Conservation (phyloP, 352 stramenopile species). For the Pythium guiyangense region DNA sequence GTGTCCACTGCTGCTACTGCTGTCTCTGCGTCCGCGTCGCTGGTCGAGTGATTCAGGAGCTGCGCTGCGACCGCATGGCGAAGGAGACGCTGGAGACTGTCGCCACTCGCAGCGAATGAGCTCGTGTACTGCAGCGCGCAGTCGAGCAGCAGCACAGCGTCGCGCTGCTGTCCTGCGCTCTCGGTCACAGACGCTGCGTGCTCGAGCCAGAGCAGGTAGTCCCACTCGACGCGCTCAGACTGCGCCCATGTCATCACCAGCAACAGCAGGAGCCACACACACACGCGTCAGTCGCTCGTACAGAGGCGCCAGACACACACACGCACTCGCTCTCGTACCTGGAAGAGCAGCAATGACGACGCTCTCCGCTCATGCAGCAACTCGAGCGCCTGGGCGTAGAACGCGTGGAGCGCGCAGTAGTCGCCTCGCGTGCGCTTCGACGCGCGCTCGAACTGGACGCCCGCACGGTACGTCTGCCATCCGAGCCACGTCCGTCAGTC, state of each 20-base stretch:
- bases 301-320: too few relatives aligned
- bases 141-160: conserved; percentile 33
- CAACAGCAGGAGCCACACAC: neutral
- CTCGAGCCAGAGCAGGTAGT: conserved; percentile 57
- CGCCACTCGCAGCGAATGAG: conserved; percentile 8
- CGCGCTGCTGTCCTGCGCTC: conserved; percentile 17
- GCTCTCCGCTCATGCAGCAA: conserved; percentile 7
- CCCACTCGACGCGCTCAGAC: conserved; percentile 43
- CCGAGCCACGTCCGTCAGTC: neutral
- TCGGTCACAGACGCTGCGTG: conserved; percentile 56
- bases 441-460: conserved; percentile 52
- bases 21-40: neutral
- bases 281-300: neutral
- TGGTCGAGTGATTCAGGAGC: conserved; percentile 3
- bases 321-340: conserved; percentile 2
- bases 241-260: conserved; percentile 5
- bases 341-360: neutral
- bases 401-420: conserved; percentile 23
- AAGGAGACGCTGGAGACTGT: conserved; percentile 1
- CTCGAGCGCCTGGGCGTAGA: conserved; percentile 32
- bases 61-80: conserved; percentile 5
- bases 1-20: neutral
- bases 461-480: conserved; percentile 49
- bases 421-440: conserved; percentile 24
- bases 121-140: conserved; percentile 28